Percentiles rank a stretch among this genome's conserved stretches.
Conservation (phyloP, 495 filamentous ascomycete genomes). For the Apodospora peruviana region DNA sequence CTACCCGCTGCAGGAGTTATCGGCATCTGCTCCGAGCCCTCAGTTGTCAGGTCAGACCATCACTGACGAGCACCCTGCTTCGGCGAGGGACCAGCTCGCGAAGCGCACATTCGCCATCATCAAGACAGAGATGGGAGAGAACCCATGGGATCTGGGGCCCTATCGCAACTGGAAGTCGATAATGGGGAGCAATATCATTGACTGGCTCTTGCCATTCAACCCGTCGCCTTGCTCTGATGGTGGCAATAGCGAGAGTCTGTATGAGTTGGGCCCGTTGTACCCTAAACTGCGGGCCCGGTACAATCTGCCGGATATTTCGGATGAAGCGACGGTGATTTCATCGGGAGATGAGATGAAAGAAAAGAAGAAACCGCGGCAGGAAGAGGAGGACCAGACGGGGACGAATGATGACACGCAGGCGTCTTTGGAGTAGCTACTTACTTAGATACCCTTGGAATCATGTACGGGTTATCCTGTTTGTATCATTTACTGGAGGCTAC, state of each 20-base stretch:
- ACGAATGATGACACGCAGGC: too few relatives aligned
- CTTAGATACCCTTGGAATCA: too few relatives aligned
- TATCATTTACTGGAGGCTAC: too few relatives aligned
- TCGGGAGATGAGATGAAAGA: slow-evolving; percentile 9
- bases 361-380: too few relatives aligned
- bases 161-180: slow-evolving; percentile 67
- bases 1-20: slow-evolving; percentile 30
- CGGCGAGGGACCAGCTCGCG: slow-evolving; percentile 21
- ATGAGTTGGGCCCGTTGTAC: slow-evolving; percentile 39
- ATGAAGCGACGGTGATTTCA: too few relatives aligned
- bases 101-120: slow-evolving; percentile 71
- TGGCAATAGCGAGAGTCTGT: slow-evolving; percentile 44
- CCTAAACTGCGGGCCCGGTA: slow-evolving; percentile 30
- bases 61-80: neutral
- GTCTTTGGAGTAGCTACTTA: too few relatives aligned
- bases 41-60: slow-evolving; percentile 1
- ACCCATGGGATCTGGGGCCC: slow-evolving; percentile 68
- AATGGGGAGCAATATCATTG: slow-evolving; percentile 61
- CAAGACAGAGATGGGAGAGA: slow-evolving; percentile 64
- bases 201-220: slow-evolving; percentile 71
- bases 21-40: slow-evolving; percentile 10
- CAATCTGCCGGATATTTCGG: slow-evolving; percentile 27
- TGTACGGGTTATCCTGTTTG: too few relatives aligned
- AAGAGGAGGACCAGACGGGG: too few relatives aligned
- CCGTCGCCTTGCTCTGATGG: slow-evolving; percentile 55